These are phyloP conservation scores for Euphrasia confusa DNA, from an alignment of 257 asterid genomes.

Conservation along the genomic window DNA sequence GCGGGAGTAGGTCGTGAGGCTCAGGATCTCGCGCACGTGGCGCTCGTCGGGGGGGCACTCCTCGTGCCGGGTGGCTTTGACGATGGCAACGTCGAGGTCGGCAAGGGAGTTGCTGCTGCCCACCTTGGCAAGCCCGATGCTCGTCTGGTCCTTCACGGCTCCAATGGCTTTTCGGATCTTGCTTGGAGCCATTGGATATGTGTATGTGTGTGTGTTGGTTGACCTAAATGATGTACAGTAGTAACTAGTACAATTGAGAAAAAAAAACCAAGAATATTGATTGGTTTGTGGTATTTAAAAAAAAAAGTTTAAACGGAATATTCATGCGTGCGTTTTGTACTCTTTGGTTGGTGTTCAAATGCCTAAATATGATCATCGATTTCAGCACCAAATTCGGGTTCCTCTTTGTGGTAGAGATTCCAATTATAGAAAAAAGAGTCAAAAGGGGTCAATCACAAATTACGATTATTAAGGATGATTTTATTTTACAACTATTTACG, in stretches of 20 bases:
- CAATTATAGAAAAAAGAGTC: neutral
- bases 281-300: neutral
- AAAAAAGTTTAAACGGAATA: neutral
- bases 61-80: slow-evolving; percentile 94
- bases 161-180: slow-evolving; percentile 81
- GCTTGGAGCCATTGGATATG: slow-evolving; percentile 72
- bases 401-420: slow-evolving; percentile 26
- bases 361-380: slow-evolving; percentile 28
- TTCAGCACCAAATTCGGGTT: slow-evolving; percentile 29
- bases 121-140: slow-evolving; percentile 88
- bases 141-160: slow-evolving; percentile 86
- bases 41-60: slow-evolving; percentile 90
- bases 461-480: too few relatives aligned
- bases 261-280: neutral
- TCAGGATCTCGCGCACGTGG: slow-evolving; percentile 63
- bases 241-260: neutral
- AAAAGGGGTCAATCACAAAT: neutral
- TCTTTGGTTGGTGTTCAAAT: slow-evolving; percentile 26
- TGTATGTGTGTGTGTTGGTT: neutral
- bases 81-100: slow-evolving; percentile 90
- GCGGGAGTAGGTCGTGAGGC: slow-evolving; percentile 70
- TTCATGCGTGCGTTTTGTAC: neutral
- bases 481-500: too few relatives aligned
- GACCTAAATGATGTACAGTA: neutral
- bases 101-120: slow-evolving; percentile 65